phyloP scores from a whole-genome alignment of 2,329 filamentous ascomycete species.

The Colletotrichum sojae region DNA sequence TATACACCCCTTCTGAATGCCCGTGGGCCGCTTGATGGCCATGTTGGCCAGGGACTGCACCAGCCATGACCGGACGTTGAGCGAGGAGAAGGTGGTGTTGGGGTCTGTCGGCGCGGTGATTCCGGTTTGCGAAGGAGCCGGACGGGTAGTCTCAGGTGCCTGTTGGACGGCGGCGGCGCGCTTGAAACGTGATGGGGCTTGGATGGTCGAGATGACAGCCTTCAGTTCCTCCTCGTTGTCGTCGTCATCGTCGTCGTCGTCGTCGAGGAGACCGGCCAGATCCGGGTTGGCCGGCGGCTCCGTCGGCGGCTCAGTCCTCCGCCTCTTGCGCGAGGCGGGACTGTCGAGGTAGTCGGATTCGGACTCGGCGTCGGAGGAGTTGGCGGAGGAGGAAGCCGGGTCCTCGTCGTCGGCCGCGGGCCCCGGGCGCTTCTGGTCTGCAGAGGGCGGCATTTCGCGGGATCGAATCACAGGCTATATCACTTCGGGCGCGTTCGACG shows the following conservation, averaged over 20 bases:
- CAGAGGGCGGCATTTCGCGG: slow-evolving; percentile 29
- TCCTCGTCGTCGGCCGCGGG: slow-evolving; percentile 30
- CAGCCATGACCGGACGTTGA: slow-evolving; percentile 88
- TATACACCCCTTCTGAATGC: slow-evolving; percentile 94
- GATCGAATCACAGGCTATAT: slow-evolving; percentile 7
- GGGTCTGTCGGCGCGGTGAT: slow-evolving; percentile 68
- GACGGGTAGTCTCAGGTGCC: slow-evolving; percentile 43
- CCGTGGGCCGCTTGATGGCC: slow-evolving; percentile 90
- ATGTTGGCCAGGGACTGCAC: slow-evolving; percentile 81
- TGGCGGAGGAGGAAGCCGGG: slow-evolving; percentile 28
- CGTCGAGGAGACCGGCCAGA: slow-evolving; percentile 31
- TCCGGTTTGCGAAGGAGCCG: slow-evolving; percentile 44
- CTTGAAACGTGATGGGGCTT: slow-evolving; percentile 67
- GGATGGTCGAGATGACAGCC: slow-evolving; percentile 57
- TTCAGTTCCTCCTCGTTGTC: slow-evolving; percentile 52
- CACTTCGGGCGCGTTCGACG: neutral
- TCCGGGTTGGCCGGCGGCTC: slow-evolving; percentile 38
- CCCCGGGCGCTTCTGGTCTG: slow-evolving; percentile 23
- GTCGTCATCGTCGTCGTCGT: slow-evolving; percentile 52
- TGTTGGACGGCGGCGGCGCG: slow-evolving; percentile 38
- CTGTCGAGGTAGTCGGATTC: slow-evolving; percentile 67
- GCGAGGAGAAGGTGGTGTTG: slow-evolving; percentile 77
- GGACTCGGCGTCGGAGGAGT: slow-evolving; percentile 44
- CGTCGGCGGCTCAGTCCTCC: slow-evolving; percentile 51
- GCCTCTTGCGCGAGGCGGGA: slow-evolving; percentile 60